Percentiles rank a stretch among this genome's conserved stretches.
Evolutionary conservation across 371 early-diverging fungal genomes (phyloP).

Genomic region (Haplosporangium sp.): DNA sequence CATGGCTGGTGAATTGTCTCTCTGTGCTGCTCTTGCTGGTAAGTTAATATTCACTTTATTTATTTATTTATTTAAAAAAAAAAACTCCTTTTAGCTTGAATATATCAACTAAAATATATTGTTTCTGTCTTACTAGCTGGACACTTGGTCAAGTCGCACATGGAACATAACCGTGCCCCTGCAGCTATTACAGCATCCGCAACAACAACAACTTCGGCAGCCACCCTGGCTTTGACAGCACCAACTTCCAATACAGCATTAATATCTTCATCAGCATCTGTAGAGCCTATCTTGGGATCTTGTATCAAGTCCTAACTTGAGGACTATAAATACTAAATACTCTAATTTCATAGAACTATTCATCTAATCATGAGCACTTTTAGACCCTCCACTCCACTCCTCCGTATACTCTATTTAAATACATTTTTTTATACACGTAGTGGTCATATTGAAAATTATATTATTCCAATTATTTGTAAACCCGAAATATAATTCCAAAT

Average conservation of each 20-base stretch:
- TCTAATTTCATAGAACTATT: background rate
- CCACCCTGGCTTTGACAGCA: background rate
- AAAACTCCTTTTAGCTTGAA: no score
- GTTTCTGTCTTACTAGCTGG: slow-evolving; percentile 64
- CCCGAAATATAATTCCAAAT: background rate
- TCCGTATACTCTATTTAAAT: slow-evolving; percentile 18
- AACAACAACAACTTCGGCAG: slow-evolving; percentile 12
- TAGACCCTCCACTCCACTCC: slow-evolving; percentile 1
- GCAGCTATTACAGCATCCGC: slow-evolving; percentile 26
- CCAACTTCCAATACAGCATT: slow-evolving; percentile 29
- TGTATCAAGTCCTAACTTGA: slow-evolving; percentile 38
- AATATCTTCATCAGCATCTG: slow-evolving; percentile 16
- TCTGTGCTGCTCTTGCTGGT: slow-evolving; percentile 85
- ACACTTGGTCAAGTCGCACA: slow-evolving; percentile 86
- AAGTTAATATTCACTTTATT: background rate
- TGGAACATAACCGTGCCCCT: slow-evolving; percentile 82
- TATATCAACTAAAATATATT: background rate
- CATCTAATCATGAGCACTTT: background rate
- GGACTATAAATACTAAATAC: background rate
- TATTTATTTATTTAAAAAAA: no score
- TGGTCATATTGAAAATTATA: background rate
- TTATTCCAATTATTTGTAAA: no score
- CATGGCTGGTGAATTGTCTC: slow-evolving; percentile 96
- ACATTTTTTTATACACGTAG: background rate
- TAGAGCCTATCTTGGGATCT: slow-evolving; percentile 30